A percentile compares a stretch with the other conserved stretches of the same genome.
Evolutionary conservation across 2,329 filamentous ascomycete genomes (phyloP).

Genomic region (Fusarium sambucinum): DNA sequence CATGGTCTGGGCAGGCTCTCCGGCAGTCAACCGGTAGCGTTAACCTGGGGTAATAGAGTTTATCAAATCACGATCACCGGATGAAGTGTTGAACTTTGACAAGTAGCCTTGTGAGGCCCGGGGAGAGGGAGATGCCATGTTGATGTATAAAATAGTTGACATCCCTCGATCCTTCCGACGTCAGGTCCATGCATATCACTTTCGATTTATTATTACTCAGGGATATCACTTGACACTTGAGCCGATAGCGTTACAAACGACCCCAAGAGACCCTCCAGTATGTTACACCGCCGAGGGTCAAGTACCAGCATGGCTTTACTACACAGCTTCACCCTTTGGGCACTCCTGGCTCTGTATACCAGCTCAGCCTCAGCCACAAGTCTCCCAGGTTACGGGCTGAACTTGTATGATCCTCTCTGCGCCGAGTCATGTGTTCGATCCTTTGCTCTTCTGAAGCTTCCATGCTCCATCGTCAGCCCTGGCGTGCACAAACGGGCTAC

Average conservation of each 20-base stretch:
- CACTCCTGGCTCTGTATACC: neutral
- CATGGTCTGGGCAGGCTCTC: neutral
- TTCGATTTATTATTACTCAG: neutral
- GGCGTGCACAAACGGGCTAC: constrained; percentile 1
- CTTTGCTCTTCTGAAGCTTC: neutral
- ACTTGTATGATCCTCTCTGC: constrained; percentile 12
- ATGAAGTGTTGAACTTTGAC: neutral
- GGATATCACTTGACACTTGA: neutral
- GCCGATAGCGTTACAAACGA: neutral
- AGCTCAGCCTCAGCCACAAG: neutral
- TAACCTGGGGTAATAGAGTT: neutral
- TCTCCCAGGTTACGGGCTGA: constrained; percentile 1
- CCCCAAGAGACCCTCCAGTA: neutral
- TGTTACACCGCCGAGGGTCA: neutral
- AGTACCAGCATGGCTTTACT: neutral
- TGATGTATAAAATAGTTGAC: constrained; percentile 17
- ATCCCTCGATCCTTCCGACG: neutral
- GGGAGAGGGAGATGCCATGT: neutral
- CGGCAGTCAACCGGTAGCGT: neutral
- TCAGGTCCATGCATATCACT: neutral
- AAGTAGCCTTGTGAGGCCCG: neutral
- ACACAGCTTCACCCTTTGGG: neutral
- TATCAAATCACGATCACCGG: constrained; percentile 6
- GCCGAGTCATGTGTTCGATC: constrained; percentile 23
- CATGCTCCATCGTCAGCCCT: constrained; percentile 2